Conservation (phyloP, 495 filamentous ascomycete species). For the Aspergillus asperescens region DNA sequence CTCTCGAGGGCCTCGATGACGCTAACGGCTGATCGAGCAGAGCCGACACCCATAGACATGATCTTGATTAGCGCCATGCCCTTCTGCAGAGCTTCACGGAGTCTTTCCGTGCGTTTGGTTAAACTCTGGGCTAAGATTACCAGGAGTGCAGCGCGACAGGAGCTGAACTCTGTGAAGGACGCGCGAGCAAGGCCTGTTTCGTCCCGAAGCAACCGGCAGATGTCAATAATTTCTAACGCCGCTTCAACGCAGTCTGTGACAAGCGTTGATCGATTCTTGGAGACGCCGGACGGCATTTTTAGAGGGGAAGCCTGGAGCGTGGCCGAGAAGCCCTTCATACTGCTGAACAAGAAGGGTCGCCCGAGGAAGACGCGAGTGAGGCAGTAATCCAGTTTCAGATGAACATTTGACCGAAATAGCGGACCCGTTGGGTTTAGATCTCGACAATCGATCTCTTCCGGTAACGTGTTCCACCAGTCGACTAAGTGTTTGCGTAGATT, state of each 20-base stretch:
- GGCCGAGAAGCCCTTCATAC: constrained; percentile 29
- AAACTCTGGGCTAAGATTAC: constrained; percentile 47
- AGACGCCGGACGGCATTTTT: constrained; percentile 33
- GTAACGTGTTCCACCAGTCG: constrained; percentile 47
- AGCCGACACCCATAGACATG: constrained; percentile 49
- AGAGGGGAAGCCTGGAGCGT: constrained; percentile 19
- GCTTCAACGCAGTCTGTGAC: constrained; percentile 47
- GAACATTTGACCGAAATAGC: constrained; percentile 44
- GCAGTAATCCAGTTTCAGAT: constrained; percentile 47
- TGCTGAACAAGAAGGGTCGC: constrained; percentile 47
- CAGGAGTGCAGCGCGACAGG: constrained; percentile 45
- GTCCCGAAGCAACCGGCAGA: constrained; percentile 44
- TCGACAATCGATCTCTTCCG: constrained; percentile 39
- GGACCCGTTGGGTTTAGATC: constrained; percentile 37
- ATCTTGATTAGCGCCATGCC: constrained; percentile 48
- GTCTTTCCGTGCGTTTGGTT: constrained; percentile 44
- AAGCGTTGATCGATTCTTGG: constrained; percentile 38
- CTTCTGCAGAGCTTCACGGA: constrained; percentile 41
- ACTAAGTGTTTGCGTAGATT: constrained; percentile 38
- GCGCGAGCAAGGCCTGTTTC: constrained; percentile 46
- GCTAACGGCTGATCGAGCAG: constrained; percentile 45
- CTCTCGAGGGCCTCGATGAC: constrained; percentile 50
- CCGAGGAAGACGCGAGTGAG: constrained; percentile 46
- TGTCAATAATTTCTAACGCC: constrained; percentile 45
- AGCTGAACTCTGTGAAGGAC: constrained; percentile 49